Percentiles rank a stretch among this genome's conserved stretches.
Conservation (phyloP, 768 basidiomycete genomes). For the Tylopilus vinaceipallidus region DNA sequence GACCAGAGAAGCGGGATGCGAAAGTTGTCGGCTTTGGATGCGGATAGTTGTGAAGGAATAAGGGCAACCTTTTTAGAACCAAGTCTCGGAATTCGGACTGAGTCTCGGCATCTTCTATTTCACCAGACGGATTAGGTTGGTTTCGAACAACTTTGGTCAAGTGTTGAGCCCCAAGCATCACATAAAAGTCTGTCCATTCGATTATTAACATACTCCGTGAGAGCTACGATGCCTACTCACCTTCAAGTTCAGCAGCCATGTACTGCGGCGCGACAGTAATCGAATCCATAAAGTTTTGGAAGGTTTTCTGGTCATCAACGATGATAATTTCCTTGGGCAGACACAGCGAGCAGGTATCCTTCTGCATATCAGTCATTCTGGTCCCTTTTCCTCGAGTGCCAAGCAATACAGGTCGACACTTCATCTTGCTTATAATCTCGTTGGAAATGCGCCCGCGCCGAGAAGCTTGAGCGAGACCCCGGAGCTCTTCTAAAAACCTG, state of each 20-base stretch:
- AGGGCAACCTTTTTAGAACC: conserved; percentile 74
- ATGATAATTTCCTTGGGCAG: conserved; percentile 68
- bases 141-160: conserved; percentile 71
- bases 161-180: conserved; percentile 63
- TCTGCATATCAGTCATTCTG: too few relatives aligned
- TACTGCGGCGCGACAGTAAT: conserved; percentile 81
- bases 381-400: conserved; percentile 31
- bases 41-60: conserved; percentile 84
- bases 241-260: conserved; percentile 87
- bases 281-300: conserved; percentile 68
- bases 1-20: conserved; percentile 54
- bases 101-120: conserved; percentile 43
- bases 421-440: conserved; percentile 55
- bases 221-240: conserved; percentile 31
- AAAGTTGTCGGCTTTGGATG: conserved; percentile 56
- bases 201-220: background rate
- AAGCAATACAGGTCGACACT: conserved; percentile 62
- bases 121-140: conserved; percentile 56
- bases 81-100: conserved; percentile 50
- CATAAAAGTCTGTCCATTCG: conserved; percentile 58
- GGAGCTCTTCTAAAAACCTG: conserved; percentile 77
- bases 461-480: conserved; percentile 78
- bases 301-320: conserved; percentile 76
- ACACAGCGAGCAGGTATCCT: conserved; percentile 64
- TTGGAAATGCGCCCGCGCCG: conserved; percentile 53